These are phyloP conservation scores for Rhodosporidiobolus odoratus DNA, from an alignment of 768 basidiomycete genomes.

Conservation along the genomic window DNA sequence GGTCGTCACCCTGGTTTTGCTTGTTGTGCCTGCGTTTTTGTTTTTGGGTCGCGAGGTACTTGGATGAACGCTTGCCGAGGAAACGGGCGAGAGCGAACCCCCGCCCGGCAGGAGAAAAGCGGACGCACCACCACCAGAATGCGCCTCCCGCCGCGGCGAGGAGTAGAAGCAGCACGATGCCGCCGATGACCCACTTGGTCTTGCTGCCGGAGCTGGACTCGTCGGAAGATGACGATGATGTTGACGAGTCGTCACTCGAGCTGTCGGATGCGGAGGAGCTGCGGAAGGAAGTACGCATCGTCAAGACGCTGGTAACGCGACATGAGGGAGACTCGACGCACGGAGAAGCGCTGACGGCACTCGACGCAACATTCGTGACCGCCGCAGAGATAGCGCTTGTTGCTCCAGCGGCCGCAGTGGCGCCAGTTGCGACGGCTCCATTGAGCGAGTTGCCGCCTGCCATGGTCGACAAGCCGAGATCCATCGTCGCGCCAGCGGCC, in stretches of 20 bases:
- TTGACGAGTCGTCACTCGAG: not conserved
- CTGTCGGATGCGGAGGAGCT: not conserved
- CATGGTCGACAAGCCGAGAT: too few relatives aligned
- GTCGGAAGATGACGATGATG: not conserved
- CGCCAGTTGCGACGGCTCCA: too few relatives aligned
- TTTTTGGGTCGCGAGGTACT: not conserved
- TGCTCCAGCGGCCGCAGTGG: too few relatives aligned
- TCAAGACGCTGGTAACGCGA: not conserved
- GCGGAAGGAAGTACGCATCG: not conserved
- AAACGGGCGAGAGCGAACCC: not conserved
- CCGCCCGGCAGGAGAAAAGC: not conserved
- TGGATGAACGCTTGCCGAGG: not conserved
- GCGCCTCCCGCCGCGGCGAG: not conserved
- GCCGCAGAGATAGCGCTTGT: too few relatives aligned
- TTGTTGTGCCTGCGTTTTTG: too few relatives aligned
- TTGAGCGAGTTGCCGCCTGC: too few relatives aligned
- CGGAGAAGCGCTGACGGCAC: too few relatives aligned
- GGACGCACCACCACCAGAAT: constrained; percentile 9
- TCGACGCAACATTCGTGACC: too few relatives aligned
- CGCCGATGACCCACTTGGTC: not conserved
- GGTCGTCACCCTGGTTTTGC: not conserved
- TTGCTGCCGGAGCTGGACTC: not conserved
- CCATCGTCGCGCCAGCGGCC: not conserved
- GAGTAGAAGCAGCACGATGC: not conserved
- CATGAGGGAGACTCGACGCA: not conserved